Evolutionary conservation across 345 rosid genomes (phyloP), one percentile per base, ranked within the genome.

Genomic region (Pugionium cornutum): DNA sequence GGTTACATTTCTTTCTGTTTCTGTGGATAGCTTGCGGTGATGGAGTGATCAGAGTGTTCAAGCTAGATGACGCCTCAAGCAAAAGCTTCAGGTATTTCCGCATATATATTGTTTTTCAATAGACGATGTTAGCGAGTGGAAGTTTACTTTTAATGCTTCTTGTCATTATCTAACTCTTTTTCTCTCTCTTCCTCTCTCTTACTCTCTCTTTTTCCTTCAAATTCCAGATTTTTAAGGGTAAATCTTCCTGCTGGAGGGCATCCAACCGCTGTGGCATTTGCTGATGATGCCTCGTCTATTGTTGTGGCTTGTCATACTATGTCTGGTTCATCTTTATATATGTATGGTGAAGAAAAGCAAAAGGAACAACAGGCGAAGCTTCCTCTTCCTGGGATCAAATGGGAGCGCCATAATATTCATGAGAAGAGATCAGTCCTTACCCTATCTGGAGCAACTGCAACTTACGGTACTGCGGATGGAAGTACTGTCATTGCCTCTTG

Each of bases 1-100:
- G 4, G 30, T 51, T 51, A 30, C 50, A 59, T 58, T 45, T 58
- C 18, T 48, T 31, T 72, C 46, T 59, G 28, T 73, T 54, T 80
- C 67, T 77, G 52, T 63, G 41, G 69, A 78, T 88, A 94, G 97
- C 85, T 71, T 95, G 99, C 59, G 86, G 76, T 44, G 97, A 95
- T 81, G 92, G 99, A 76, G 83, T 80, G 53, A 78, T 87, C 53
- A 84, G 99, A 80, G 82, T 91, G 56, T 91, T 84, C 67, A 88
- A 86, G 83, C 76, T 94, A 83, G 96, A 94, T 65, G 91, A 94
- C 75, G 97, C 92, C 62, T 80, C 87, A 4, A 94, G 91, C 78
- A 94, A 88, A 87, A 88, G 97, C 82, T 90, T 88, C 84, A 94
- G 86, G 97, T 94, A 88, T 10, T 84, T 62, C 60, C 42, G 3